Conservation (phyloP, 768 basidiomycete genomes). For the Suillus americanus region DNA sequence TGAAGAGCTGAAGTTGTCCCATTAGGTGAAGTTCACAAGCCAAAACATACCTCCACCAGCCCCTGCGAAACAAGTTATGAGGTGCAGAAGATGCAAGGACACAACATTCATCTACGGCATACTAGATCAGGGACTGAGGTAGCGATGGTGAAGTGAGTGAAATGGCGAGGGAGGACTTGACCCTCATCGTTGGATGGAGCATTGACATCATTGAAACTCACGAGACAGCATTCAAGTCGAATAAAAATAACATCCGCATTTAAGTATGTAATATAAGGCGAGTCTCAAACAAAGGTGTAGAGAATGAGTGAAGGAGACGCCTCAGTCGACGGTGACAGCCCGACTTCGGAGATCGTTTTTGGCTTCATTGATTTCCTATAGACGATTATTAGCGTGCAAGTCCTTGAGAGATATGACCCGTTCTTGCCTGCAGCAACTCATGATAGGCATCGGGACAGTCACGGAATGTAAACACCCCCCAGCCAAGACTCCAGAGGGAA, state of each 20-base stretch:
- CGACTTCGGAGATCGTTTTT: slow-evolving; percentile 57
- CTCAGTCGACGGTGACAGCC: slow-evolving; percentile 61
- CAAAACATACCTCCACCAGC: neutral
- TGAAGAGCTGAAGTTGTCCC: neutral
- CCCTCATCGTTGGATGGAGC: neutral
- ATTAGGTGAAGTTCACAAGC: neutral
- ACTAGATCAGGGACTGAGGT: neutral
- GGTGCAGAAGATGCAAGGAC: neutral
- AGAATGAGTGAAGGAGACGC: neutral
- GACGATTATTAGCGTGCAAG: neutral
- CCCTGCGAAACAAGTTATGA: neutral
- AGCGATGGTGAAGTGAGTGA: neutral
- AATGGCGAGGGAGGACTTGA: neutral
- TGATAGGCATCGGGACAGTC: slow-evolving; percentile 82
- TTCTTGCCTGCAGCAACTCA: slow-evolving; percentile 60
- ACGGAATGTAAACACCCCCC: slow-evolving; percentile 69
- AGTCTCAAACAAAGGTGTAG: neutral
- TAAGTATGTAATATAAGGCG: neutral
- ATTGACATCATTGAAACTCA: neutral
- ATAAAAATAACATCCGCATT: neutral
- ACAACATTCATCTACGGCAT: neutral
- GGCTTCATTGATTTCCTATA: slow-evolving; percentile 59
- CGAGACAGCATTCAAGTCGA: neutral
- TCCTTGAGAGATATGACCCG: neutral
- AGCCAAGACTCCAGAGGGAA: slow-evolving; percentile 73